Conservation (phyloP, 2,329 filamentous ascomycete genomes). For the Colletotrichum lindemuthianum region DNA sequence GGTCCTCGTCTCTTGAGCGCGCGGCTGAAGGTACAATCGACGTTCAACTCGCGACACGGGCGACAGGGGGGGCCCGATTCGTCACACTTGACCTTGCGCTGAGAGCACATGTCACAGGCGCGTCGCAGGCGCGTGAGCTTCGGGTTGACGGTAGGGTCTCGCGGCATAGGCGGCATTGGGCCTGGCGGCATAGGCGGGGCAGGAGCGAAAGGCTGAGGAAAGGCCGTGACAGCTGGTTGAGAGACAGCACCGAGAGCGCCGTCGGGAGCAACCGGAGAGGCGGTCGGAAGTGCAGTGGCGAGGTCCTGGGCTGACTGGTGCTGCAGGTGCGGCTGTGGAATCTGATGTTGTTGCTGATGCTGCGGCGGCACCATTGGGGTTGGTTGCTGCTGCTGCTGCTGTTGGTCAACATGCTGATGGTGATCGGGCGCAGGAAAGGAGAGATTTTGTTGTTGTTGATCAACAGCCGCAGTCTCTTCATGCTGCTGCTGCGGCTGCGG, state of each 20-base stretch:
- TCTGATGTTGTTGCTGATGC: slow-evolving; percentile 34
- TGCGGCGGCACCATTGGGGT: slow-evolving; percentile 25
- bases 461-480: neutral
- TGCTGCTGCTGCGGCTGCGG: slow-evolving; percentile 13
- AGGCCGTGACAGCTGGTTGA: slow-evolving; percentile 10
- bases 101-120: slow-evolving; percentile 70
- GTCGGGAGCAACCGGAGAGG: slow-evolving; percentile 3
- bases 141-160: slow-evolving; percentile 55
- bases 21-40: slow-evolving; percentile 67
- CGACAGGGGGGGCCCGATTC: slow-evolving; percentile 65
- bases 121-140: slow-evolving; percentile 67
- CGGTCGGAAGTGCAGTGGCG: neutral
- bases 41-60: slow-evolving; percentile 65
- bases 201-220: slow-evolving; percentile 23
- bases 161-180: slow-evolving; percentile 9
- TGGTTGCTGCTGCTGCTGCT: slow-evolving; percentile 29
- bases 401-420: slow-evolving; percentile 20
- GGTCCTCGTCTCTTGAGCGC: slow-evolving; percentile 68
- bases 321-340: slow-evolving; percentile 8
- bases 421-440: neutral
- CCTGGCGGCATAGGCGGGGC: slow-evolving; percentile 13
- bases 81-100: slow-evolving; percentile 71
- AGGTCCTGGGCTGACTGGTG: neutral
- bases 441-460: slow-evolving; percentile 15
- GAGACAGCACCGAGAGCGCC: slow-evolving; percentile 9